phyloP scores from a whole-genome alignment of 495 filamentous ascomycete genomes.

The Beverwykella pulmonaria region DNA sequence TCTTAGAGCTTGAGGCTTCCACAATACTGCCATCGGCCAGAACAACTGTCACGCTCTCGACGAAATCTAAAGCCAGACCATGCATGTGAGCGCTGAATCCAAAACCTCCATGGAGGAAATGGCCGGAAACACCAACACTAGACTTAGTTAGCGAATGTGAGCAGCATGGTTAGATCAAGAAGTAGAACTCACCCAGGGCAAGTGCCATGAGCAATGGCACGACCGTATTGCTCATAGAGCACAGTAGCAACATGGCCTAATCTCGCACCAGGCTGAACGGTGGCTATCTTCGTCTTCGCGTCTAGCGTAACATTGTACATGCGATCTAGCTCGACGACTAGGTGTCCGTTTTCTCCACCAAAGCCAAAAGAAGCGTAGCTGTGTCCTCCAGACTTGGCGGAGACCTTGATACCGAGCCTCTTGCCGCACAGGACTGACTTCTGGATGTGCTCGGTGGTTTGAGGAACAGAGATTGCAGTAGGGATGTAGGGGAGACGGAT shows the following conservation, averaged over 20 bases:
- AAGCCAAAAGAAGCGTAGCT: conserved; percentile 63
- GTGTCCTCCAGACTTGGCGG: conserved; percentile 72
- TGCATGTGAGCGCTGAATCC: conserved; percentile 63
- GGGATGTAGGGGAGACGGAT: conserved; percentile 63
- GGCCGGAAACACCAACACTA: conserved; percentile 68
- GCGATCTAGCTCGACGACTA: conserved; percentile 60
- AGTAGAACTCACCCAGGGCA: conserved; percentile 49
- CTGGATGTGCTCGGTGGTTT: conserved; percentile 59
- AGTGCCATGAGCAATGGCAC: conserved; percentile 69
- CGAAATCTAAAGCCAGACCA: conserved; percentile 65
- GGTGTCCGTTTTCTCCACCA: conserved; percentile 57
- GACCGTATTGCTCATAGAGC: conserved; percentile 60
- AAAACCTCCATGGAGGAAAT: conserved; percentile 69
- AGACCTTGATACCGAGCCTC: conserved; percentile 60
- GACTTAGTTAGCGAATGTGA: not conserved
- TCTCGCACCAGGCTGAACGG: conserved; percentile 63
- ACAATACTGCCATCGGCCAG: conserved; percentile 59
- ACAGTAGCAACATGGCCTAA: conserved; percentile 61
- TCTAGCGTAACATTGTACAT: conserved; percentile 55
- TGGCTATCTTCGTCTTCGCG: conserved; percentile 58
- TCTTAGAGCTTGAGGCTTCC: conserved; percentile 43
- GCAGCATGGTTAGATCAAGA: not conserved
- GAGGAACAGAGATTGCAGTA: conserved; percentile 64
- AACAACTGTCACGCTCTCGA: conserved; percentile 63
- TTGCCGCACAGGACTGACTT: conserved; percentile 62